Conservation (phyloP, 805 yeast genomes). For the Pichia deserticola region DNA sequence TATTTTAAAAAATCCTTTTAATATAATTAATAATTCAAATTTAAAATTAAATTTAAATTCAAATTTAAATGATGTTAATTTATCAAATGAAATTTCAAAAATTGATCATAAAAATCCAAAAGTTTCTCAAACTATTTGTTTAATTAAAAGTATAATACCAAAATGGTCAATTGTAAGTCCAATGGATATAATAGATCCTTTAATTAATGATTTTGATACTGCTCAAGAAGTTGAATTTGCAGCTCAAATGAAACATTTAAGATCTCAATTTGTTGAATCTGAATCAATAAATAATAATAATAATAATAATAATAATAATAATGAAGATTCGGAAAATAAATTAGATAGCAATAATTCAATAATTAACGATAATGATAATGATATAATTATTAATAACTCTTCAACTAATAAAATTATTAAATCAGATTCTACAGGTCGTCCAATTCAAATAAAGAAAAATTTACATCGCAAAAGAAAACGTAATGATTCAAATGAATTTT, state of each 20-base stretch:
- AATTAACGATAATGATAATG: too few species aligned
- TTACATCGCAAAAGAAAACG: background rate
- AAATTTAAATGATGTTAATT: background rate
- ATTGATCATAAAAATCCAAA: conserved; percentile 17
- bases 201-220: conserved; percentile 38
- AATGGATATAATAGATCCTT: conserved; percentile 5
- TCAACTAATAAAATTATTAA: background rate
- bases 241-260: conserved; percentile 37
- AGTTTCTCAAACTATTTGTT: conserved; percentile 19
- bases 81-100: conserved; percentile 8
- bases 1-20: conserved; percentile 27
- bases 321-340: background rate
- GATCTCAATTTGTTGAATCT: conserved; percentile 26
- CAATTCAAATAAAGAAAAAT: background rate
- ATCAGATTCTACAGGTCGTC: background rate
- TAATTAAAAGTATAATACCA: conserved; percentile 20
- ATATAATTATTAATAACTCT: too few species aligned
- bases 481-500: background rate
- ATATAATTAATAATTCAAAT: conserved; percentile 5
- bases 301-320: background rate
- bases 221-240: conserved; percentile 42
- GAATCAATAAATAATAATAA: conserved; percentile 3
- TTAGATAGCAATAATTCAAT: background rate
- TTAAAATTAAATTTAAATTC: background rate
- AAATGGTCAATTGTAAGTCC: background rate